These are phyloP conservation scores for Tricholoma hemisulphureum DNA, from an alignment of 768 basidiomycete genomes.

Conservation along the genomic window DNA sequence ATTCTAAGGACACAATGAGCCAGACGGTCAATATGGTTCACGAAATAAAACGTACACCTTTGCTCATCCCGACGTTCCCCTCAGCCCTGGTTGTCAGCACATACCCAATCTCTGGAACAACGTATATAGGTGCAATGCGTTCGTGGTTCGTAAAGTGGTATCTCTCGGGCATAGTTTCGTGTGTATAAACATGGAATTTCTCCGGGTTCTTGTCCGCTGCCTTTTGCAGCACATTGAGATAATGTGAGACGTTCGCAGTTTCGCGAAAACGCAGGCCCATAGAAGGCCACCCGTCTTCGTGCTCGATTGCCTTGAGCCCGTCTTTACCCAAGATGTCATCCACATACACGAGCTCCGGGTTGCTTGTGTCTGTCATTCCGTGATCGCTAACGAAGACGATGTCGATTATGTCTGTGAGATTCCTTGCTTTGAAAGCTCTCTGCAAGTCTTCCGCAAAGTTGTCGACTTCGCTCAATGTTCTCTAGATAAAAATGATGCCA, in stretches of 20 bases:
- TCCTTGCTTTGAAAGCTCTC: conserved; percentile 59
- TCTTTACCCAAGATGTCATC: conserved; percentile 76
- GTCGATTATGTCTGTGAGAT: conserved; percentile 81
- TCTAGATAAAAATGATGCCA: conserved; percentile 33
- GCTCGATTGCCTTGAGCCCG: conserved; percentile 58
- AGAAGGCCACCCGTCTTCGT: conserved; percentile 87
- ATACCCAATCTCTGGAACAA: conserved; percentile 80
- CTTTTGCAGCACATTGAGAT: conserved; percentile 51
- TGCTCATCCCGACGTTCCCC: conserved; percentile 60
- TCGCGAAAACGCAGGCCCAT: conserved; percentile 78
- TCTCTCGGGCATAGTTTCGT: conserved; percentile 75
- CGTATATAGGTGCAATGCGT: conserved; percentile 86
- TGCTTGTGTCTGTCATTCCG: conserved; percentile 89
- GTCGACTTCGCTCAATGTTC: conserved; percentile 68
- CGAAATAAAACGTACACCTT: conserved; percentile 60
- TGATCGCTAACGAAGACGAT: conserved; percentile 89
- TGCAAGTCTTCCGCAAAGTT: conserved; percentile 71
- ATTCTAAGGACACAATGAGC: conserved; percentile 44
- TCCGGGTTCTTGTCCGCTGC: conserved; percentile 54
- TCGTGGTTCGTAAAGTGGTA: conserved; percentile 73
- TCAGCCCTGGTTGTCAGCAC: conserved; percentile 67
- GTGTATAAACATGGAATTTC: conserved; percentile 78
- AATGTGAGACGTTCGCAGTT: conserved; percentile 53
- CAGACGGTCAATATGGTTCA: background rate
- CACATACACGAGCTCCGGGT: conserved; percentile 71